A percentile compares a stretch with the other conserved stretches of the same genome.
Evolutionary conservation across 192 early-diverging fungal genomes (phyloP).

Genomic region (Rhizophlyctis rosea): DNA sequence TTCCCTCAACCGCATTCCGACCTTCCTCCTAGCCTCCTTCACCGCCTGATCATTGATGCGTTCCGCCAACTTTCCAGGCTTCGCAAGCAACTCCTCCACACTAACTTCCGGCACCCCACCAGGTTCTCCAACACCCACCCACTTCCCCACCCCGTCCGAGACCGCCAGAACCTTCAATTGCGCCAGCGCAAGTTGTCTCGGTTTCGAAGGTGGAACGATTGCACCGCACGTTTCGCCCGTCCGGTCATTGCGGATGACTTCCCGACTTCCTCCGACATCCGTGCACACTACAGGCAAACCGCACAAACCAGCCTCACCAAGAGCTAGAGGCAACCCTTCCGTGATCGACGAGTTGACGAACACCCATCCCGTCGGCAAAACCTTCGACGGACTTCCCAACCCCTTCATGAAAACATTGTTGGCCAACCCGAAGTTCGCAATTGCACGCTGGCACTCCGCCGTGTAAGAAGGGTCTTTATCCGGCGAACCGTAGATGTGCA

Average conservation of each 20-base stretch:
- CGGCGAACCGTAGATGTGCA: conserved; percentile 44
- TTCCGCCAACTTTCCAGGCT: conserved; percentile 18
- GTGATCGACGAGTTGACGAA: conserved; percentile 50
- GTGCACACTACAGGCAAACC: conserved; percentile 38
- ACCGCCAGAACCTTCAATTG: conserved; percentile 39
- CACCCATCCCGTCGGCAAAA: conserved; percentile 42
- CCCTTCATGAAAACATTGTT: conserved; percentile 40
- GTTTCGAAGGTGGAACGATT: conserved; percentile 38
- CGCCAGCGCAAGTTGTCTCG: conserved; percentile 38
- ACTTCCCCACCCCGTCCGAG: conserved; percentile 34
- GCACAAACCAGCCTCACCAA: conserved; percentile 37
- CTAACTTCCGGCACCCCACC: conserved; percentile 1
- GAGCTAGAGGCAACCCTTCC: conserved; percentile 33
- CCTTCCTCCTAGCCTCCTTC: conserved; percentile 23
- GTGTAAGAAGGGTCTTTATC: conserved; percentile 47
- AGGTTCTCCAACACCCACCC: conserved; percentile 25
- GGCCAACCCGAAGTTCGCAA: conserved; percentile 30
- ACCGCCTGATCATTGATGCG: conserved; percentile 39
- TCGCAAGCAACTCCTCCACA: conserved; percentile 29
- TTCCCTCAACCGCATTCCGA: conserved; percentile 34
- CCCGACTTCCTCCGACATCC: conserved; percentile 34
- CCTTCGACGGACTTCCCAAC: conserved; percentile 35
- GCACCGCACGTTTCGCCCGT: conserved; percentile 30
- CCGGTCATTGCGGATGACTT: conserved; percentile 25
- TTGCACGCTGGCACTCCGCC: conserved; percentile 27